Evolutionary conservation across 2,329 filamentous ascomycete species (phyloP).

Genomic region (Parastagonospora nodorum): DNA sequence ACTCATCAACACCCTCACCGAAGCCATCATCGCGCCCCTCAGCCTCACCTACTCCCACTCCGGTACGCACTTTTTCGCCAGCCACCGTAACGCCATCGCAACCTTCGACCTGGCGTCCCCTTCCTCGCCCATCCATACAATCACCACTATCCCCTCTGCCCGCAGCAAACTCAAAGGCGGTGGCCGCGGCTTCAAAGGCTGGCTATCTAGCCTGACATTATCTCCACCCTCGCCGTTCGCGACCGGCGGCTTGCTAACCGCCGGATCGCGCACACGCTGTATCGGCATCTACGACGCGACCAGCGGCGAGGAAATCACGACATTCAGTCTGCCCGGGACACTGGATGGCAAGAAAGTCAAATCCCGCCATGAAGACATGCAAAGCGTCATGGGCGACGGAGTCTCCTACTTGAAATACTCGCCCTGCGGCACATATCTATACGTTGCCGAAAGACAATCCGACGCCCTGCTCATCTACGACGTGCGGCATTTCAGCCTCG

Average conservation of each 20-base stretch:
- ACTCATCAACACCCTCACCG: slow-evolving; percentile 59
- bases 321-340: slow-evolving; percentile 52
- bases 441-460: slow-evolving; percentile 62
- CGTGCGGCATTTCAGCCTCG: slow-evolving; percentile 58
- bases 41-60: slow-evolving; percentile 59
- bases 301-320: slow-evolving; percentile 55
- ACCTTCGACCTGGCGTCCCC: slow-evolving; percentile 60
- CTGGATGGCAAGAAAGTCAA: slow-evolving; percentile 8
- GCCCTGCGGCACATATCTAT: slow-evolving; percentile 62
- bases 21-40: slow-evolving; percentile 60
- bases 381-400: slow-evolving; percentile 51
- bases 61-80: slow-evolving; percentile 61
- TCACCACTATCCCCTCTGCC: slow-evolving; percentile 54
- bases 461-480: slow-evolving; percentile 64
- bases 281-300: slow-evolving; percentile 62
- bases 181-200: slow-evolving; percentile 60
- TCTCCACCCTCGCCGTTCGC: slow-evolving; percentile 30
- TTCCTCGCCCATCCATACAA: slow-evolving; percentile 50
- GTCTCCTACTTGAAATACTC: slow-evolving; percentile 64
- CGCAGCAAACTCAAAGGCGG: slow-evolving; percentile 51
- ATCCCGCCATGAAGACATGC: slow-evolving; percentile 3
- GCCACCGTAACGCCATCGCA: slow-evolving; percentile 59
- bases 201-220: slow-evolving; percentile 58
- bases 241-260: slow-evolving; percentile 56
- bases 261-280: slow-evolving; percentile 61